These are phyloP conservation scores for Elsinoe perseae DNA, from an alignment of 2,329 filamentous ascomycete genomes.

Conservation along the genomic window DNA sequence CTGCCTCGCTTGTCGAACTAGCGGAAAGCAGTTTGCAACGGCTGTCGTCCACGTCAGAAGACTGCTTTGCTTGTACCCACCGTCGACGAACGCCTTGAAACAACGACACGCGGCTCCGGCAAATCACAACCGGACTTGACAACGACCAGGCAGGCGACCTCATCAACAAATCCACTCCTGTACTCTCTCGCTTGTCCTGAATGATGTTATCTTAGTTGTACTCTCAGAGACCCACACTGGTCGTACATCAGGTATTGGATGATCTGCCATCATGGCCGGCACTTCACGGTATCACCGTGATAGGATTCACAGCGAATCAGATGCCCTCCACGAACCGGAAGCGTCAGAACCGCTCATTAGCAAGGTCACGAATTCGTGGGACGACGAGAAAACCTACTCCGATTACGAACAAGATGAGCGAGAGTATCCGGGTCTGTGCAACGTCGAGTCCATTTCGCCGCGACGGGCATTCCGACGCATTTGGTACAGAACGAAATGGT, in stretches of 20 bases:
- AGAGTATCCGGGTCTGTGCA: slow-evolving; percentile 25
- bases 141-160: not conserved
- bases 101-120: slow-evolving; percentile 12
- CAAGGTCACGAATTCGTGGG: slow-evolving; percentile 25
- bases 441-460: slow-evolving; percentile 30
- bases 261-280: not conserved
- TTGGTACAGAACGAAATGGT: slow-evolving; percentile 20
- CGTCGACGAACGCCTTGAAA: not conserved
- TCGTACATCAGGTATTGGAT: not conserved
- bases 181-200: not conserved
- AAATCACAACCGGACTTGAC: slow-evolving; percentile 5
- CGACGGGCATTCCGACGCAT: slow-evolving; percentile 22
- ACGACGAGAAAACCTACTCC: slow-evolving; percentile 17
- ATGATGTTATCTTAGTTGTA: not conserved
- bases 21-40: not conserved
- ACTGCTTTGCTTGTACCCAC: not conserved
- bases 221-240: not conserved
- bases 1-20: not conserved
- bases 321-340: slow-evolving; percentile 10
- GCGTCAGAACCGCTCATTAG: slow-evolving; percentile 21
- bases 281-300: slow-evolving; percentile 4
- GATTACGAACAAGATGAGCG: slow-evolving; percentile 17
- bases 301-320: slow-evolving; percentile 8
- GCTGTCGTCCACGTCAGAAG: not conserved
- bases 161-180: not conserved